A percentile compares a stretch with the other conserved stretches of the same genome.
These are phyloP conservation scores for Citrus unshiu DNA, from an alignment of 345 rosid genomes.

Conservation along the genomic window DNA sequence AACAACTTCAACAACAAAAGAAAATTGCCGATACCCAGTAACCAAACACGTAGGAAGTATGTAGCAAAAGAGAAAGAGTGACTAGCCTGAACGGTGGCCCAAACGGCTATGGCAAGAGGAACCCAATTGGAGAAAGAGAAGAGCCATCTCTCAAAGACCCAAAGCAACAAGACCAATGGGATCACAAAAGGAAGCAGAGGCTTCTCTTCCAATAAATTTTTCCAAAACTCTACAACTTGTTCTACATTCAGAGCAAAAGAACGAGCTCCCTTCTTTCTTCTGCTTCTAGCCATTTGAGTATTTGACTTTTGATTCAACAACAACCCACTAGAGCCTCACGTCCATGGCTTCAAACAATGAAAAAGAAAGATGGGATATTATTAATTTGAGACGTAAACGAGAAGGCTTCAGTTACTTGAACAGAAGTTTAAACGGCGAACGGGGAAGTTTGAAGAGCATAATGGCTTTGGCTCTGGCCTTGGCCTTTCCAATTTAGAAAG, in stretches of 20 bases:
- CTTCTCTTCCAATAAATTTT: slow-evolving; percentile 55
- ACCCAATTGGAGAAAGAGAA: slow-evolving; percentile 90
- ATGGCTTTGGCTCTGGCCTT: not conserved
- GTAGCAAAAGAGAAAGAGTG: not conserved
- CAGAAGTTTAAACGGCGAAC: not conserved
- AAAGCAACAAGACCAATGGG: slow-evolving; percentile 55
- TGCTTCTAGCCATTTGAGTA: slow-evolving; percentile 38
- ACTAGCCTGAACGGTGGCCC: slow-evolving; percentile 84
- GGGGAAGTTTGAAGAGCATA: not conserved
- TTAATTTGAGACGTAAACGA: not conserved
- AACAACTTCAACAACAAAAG: not conserved
- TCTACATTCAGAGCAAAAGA: slow-evolving; percentile 28
- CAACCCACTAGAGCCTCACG: not conserved
- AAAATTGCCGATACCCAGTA: not conserved
- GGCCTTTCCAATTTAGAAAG: not conserved
- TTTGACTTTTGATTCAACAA: not conserved
- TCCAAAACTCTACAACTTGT: slow-evolving; percentile 45
- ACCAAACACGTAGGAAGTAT: not conserved
- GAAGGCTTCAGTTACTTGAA: not conserved
- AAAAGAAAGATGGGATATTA: not conserved
- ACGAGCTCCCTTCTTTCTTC: slow-evolving; percentile 29
- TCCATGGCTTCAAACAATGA: not conserved
- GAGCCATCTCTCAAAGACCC: slow-evolving; percentile 90
- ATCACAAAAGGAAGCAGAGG: slow-evolving; percentile 56
- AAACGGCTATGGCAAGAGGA: slow-evolving; percentile 80